These are phyloP conservation scores for Ceriops tagal DNA, from an alignment of 345 rosid genomes.

Conservation along the genomic window DNA sequence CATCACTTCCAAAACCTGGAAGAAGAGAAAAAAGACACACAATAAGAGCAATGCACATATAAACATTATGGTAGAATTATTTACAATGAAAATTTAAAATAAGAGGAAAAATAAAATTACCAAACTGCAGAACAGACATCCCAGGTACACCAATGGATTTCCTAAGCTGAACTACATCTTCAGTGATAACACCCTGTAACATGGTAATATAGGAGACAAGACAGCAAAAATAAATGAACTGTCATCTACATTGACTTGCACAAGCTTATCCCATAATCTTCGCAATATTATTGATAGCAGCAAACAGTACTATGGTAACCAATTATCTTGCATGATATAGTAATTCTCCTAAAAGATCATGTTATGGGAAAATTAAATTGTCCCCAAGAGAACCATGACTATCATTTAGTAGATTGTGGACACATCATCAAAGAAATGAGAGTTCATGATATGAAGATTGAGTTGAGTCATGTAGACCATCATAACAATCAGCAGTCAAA, in stretches of 20 bases:
- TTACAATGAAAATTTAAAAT: neutral
- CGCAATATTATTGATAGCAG: too few relatives aligned
- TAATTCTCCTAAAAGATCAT: neutral
- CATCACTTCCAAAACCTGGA: constrained; percentile 78
- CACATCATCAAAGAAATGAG: neutral
- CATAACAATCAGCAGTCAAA: neutral
- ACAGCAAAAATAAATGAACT: neutral
- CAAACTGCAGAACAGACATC: constrained; percentile 98
- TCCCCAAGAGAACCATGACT: neutral
- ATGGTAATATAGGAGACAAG: constrained; percentile 5
- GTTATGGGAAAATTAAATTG: neutral
- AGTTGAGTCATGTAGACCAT: neutral
- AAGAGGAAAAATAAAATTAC: constrained; percentile 31
- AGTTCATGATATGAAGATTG: neutral
- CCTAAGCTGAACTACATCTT: constrained; percentile 84
- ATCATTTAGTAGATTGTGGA: neutral
- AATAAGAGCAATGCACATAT: neutral
- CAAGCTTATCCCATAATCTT: neutral
- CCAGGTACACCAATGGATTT: constrained; percentile 94
- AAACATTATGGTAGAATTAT: constrained; percentile 4
- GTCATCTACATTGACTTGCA: neutral
- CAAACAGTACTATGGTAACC: neutral
- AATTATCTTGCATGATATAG: neutral
- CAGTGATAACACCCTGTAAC: constrained; percentile 85
- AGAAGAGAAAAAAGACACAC: constrained; percentile 5